A percentile compares a stretch with the other conserved stretches of the same genome.
These are phyloP conservation scores for Mytilinidion resinicola DNA, from an alignment of 495 filamentous ascomycete species.

Conservation along the genomic window DNA sequence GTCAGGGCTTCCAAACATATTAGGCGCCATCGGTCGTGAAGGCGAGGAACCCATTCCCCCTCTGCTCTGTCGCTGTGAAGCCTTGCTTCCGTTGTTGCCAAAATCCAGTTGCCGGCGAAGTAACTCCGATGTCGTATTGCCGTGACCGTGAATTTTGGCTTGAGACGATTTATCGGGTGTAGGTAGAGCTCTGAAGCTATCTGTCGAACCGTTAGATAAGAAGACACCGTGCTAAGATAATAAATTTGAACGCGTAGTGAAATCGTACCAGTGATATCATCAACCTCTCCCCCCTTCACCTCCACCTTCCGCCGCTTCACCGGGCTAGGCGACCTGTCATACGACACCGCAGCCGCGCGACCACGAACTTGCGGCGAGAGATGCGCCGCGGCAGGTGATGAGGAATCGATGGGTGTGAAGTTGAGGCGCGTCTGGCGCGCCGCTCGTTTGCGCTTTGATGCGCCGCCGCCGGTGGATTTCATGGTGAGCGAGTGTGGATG, in stretches of 20 bases:
- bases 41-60: neutral
- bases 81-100: neutral
- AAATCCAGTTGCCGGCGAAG: neutral
- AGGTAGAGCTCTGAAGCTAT: neutral
- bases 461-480: neutral
- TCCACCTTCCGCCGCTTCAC: neutral
- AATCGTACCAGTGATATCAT: too few relatives aligned
- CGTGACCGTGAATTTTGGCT: neutral
- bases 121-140: neutral
- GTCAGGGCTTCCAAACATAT: neutral
- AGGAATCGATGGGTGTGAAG: conserved; percentile 34
- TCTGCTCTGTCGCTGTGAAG: neutral
- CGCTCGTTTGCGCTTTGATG: conserved; percentile 2
- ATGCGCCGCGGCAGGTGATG: conserved; percentile 23
- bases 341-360: conserved; percentile 27
- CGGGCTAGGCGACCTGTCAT: conserved; percentile 18
- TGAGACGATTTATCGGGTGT: neutral
- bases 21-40: neutral
- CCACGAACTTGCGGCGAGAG: conserved; percentile 25
- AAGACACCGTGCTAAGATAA: neutral
- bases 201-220: neutral
- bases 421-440: conserved; percentile 30
- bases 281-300: neutral
- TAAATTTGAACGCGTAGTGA: too few relatives aligned
- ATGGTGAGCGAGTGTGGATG: neutral